A percentile compares a stretch with the other conserved stretches of the same genome.
Conservation (phyloP, 139 green algal genomes). For the Micromonas pusilla region DNA sequence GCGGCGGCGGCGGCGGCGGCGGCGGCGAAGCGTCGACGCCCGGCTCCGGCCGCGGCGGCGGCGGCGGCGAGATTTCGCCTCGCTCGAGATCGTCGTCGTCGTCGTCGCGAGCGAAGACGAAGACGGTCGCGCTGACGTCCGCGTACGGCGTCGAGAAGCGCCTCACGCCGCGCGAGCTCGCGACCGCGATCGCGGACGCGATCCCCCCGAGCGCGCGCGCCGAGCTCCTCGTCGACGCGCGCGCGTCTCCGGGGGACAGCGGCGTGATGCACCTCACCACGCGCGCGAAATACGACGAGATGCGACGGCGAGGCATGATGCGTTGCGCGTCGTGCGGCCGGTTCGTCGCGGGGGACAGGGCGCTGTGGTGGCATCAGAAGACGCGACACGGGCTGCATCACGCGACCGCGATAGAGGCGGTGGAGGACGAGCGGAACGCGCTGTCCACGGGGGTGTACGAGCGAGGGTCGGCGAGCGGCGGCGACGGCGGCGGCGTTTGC, state of each 20-base stretch:
- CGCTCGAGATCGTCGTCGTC: too few species aligned
- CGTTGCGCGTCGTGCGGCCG: slow-evolving; percentile 26
- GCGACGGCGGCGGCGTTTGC: neutral
- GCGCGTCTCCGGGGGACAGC: neutral
- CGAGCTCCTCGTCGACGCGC: neutral
- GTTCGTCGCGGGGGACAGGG: slow-evolving; percentile 28
- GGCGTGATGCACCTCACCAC: neutral
- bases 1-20: too few species aligned
- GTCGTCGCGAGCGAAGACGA: too few species aligned
- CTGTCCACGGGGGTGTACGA: neutral
- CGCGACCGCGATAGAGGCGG: neutral
- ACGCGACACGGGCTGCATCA: slow-evolving; percentile 19
- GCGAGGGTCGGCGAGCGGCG: neutral
- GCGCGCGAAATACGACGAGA: neutral
- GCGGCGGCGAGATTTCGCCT: too few species aligned
- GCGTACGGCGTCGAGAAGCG: neutral
- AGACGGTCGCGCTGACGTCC: neutral
- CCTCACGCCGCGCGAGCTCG: neutral
- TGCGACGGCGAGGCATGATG: neutral
- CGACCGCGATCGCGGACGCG: neutral
- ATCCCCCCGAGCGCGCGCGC: neutral
- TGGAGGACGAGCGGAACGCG: slow-evolving; percentile 1
- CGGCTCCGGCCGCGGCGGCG: too few species aligned
- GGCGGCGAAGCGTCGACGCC: too few species aligned
- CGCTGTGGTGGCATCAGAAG: slow-evolving; percentile 29